A percentile compares a stretch with the other conserved stretches of the same genome.
Evolutionary conservation across 2,329 filamentous ascomycete genomes (phyloP).

Genomic region (Aspergillus carbonarius): DNA sequence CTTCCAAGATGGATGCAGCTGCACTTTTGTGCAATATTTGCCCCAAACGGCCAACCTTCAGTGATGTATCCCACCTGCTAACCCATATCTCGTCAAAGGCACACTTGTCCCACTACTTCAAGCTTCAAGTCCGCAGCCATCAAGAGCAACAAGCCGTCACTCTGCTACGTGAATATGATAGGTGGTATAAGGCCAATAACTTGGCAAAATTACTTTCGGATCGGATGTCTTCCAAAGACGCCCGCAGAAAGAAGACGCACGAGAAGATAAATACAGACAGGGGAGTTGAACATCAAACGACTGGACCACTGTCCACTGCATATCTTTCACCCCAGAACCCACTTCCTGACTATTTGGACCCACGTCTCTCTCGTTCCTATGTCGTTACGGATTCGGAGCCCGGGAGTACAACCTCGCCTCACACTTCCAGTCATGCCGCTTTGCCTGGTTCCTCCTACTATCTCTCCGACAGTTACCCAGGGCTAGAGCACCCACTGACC

Average conservation of each 20-base stretch:
- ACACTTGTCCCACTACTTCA: conserved; percentile 83
- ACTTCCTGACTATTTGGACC: conserved; percentile 29
- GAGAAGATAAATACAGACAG: conserved; percentile 7
- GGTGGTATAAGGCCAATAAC: conserved; percentile 72
- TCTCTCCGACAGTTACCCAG: neutral
- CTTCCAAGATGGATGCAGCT: conserved; percentile 49
- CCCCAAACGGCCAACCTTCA: conserved; percentile 75
- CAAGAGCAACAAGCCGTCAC: conserved; percentile 65
- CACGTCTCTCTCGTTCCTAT: conserved; percentile 25
- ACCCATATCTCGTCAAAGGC: conserved; percentile 91
- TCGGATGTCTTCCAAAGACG: conserved; percentile 73
- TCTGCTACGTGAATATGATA: conserved; percentile 67
- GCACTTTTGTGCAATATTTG: conserved; percentile 81
- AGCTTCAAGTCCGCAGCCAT: conserved; percentile 70
- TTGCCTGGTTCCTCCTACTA: neutral
- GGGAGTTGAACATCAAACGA: conserved; percentile 3
- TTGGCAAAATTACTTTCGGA: conserved; percentile 74
- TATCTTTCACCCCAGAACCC: neutral
- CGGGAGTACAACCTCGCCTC: neutral
- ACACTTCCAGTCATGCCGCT: conserved; percentile 8
- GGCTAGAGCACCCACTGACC: neutral
- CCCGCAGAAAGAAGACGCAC: conserved; percentile 53
- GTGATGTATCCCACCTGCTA: conserved; percentile 85
- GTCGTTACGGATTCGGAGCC: conserved; percentile 3
- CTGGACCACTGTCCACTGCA: neutral